phyloP scores from a whole-genome alignment of 495 filamentous ascomycete species.

The Neurospora tetrasperma region DNA sequence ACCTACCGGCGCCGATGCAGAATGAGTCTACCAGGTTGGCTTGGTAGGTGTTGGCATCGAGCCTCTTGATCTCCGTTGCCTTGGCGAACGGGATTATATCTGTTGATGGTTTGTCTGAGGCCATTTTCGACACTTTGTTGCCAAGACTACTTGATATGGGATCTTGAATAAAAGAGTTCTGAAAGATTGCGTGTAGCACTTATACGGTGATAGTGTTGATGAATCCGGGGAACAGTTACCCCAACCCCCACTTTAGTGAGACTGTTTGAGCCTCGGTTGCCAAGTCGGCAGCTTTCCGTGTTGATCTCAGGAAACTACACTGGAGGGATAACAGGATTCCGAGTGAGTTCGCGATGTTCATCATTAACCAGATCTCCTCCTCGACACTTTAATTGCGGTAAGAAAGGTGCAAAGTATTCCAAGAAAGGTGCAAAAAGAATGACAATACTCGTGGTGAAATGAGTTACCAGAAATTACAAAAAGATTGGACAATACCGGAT shows the following conservation, averaged over 20 bases:
- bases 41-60: constrained; percentile 52
- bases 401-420: background rate
- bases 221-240: background rate
- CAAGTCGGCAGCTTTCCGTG: background rate
- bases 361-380: background rate
- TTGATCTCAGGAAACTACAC: background rate
- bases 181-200: background rate
- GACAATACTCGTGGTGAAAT: background rate
- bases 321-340: background rate
- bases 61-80: constrained; percentile 35
- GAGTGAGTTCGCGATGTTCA: background rate
- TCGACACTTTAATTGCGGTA: background rate
- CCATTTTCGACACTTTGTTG: background rate
- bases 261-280: background rate
- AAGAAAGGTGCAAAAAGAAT: background rate
- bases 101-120: background rate
- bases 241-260: background rate
- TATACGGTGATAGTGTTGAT: background rate
- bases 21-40: constrained; percentile 49
- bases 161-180: background rate
- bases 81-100: constrained; percentile 18
- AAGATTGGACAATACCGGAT: constrained; percentile 9
- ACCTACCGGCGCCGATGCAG: constrained; percentile 58
- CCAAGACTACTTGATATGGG: background rate
- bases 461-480: background rate